phyloP scores from a whole-genome alignment of 1,139 yeast species.

The Arxiozyma heterogenica region DNA sequence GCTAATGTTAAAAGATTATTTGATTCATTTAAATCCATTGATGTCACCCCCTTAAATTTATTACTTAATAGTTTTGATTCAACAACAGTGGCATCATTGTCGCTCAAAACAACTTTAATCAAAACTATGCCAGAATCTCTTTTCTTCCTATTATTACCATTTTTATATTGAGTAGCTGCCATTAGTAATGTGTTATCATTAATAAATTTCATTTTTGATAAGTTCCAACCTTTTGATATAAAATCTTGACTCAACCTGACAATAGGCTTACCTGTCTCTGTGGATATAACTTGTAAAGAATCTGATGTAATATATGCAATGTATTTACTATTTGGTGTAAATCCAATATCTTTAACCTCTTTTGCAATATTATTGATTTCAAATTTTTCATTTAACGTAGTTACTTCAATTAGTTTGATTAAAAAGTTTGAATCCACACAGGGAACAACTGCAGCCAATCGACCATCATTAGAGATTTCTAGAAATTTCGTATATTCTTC shows the following conservation, averaged over 20 bases:
- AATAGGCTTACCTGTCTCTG: slow-evolving; percentile 35
- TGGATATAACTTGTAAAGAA: slow-evolving; percentile 43
- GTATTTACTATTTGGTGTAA: slow-evolving; percentile 43
- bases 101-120: slow-evolving; percentile 22
- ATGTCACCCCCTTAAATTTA: slow-evolving; percentile 58
- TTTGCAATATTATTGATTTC: slow-evolving; percentile 43
- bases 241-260: slow-evolving; percentile 27
- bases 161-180: slow-evolving; percentile 36
- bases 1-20: slow-evolving; percentile 57
- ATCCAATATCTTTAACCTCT: slow-evolving; percentile 40
- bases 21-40: slow-evolving; percentile 44
- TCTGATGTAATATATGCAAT: slow-evolving; percentile 49
- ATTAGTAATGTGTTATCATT: slow-evolving; percentile 43
- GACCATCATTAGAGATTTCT: slow-evolving; percentile 38
- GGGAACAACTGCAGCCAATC: slow-evolving; percentile 55
- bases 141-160: slow-evolving; percentile 14
- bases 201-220: slow-evolving; percentile 54
- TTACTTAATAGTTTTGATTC: slow-evolving; percentile 42
- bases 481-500: slow-evolving; percentile 56
- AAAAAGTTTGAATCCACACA: slow-evolving; percentile 45
- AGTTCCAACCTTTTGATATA: slow-evolving; percentile 28
- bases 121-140: slow-evolving; percentile 36
- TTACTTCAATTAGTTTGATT: slow-evolving; percentile 49
- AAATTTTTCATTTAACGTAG: slow-evolving; percentile 41
- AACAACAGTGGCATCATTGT: slow-evolving; percentile 33